These are phyloP conservation scores for Mycena venus DNA, from an alignment of 768 basidiomycete genomes.

Conservation along the genomic window DNA sequence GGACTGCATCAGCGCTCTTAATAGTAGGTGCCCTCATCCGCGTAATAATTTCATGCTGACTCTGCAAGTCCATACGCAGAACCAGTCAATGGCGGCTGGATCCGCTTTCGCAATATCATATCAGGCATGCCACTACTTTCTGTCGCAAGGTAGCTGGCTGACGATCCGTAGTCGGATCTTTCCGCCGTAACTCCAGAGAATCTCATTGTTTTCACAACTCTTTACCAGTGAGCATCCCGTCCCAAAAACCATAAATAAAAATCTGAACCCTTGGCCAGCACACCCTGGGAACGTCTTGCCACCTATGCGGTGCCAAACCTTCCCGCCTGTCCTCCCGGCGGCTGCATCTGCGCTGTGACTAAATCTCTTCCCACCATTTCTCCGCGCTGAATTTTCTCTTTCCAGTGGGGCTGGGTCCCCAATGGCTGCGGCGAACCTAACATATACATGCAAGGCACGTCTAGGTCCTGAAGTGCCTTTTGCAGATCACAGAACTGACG, in stretches of 20 bases:
- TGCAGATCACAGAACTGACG: not conserved
- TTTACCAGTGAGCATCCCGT: constrained; percentile 48
- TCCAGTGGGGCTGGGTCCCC: constrained; percentile 60
- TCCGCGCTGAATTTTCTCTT: not conserved
- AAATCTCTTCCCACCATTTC: constrained; percentile 12
- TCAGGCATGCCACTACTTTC: constrained; percentile 31
- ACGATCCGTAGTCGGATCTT: constrained; percentile 48
- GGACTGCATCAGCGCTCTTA: constrained; percentile 50
- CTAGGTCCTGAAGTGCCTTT: not conserved
- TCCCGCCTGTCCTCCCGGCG: constrained; percentile 58
- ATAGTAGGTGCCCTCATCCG: constrained; percentile 42
- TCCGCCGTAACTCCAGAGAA: constrained; percentile 56
- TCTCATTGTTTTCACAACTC: constrained; percentile 58
- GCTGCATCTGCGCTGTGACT: constrained; percentile 59
- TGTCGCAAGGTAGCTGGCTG: not conserved
- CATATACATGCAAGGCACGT: constrained; percentile 57
- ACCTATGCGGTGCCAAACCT: constrained; percentile 57
- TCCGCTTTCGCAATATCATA: constrained; percentile 62
- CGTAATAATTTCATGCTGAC: not conserved
- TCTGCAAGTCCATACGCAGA: constrained; percentile 58
- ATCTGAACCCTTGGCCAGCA: constrained; percentile 40
- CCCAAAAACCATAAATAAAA: too few species aligned
- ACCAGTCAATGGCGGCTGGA: constrained; percentile 61
- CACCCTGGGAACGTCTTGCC: constrained; percentile 59
- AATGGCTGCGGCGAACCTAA: constrained; percentile 58